Conservation (phyloP, 257 asterid species). For the Solanum arcanum region DNA sequence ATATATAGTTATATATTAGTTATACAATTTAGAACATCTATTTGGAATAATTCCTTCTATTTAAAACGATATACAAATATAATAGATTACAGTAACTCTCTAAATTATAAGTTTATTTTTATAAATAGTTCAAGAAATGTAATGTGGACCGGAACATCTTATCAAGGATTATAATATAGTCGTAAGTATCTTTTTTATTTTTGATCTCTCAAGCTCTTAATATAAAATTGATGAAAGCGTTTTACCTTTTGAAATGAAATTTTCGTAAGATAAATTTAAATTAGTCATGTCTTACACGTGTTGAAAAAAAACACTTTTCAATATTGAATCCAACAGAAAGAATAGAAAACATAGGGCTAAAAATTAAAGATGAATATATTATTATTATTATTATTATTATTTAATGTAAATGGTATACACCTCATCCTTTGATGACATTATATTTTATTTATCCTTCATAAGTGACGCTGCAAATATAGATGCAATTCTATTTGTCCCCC, state of each 20-base stretch:
- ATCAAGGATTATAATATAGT: background rate
- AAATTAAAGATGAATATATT: background rate
- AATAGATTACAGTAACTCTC: background rate
- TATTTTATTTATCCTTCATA: background rate
- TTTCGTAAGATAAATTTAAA: fast-evolving
- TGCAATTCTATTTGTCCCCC: background rate
- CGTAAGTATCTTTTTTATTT: no score
- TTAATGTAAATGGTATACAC: conserved; percentile 1
- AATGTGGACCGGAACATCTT: background rate
- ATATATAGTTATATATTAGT: background rate
- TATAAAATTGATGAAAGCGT: no score
- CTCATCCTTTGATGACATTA: conserved; percentile 5
- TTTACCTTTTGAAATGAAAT: no score
- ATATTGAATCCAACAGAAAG: background rate
- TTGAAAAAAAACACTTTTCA: background rate
- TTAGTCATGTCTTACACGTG: background rate
- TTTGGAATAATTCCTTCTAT: background rate
- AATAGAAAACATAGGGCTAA: background rate
- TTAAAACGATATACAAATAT: background rate
- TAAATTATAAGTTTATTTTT: background rate
- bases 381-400: background rate
- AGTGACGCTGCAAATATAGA: background rate
- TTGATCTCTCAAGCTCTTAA: no score
- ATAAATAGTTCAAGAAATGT: background rate
- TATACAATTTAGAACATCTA: background rate